Evolutionary conservation across 495 filamentous ascomycete genomes (phyloP).

Genomic region (Daldinia loculata): DNA sequence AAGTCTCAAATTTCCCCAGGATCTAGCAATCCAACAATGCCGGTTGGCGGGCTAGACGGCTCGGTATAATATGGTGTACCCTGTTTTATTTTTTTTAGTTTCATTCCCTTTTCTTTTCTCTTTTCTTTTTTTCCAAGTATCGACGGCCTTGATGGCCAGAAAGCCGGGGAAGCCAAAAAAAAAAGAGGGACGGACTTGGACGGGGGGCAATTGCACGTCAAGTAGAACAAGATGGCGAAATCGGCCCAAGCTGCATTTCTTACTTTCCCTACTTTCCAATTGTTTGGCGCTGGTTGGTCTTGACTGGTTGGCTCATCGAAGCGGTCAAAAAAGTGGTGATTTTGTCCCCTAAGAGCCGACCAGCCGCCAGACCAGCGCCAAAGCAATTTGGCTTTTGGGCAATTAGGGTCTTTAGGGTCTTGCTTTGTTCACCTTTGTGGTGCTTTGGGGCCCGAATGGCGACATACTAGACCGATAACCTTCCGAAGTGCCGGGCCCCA

Average conservation of each 20-base stretch:
- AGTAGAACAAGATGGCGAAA: slow-evolving; percentile 36
- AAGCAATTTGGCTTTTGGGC: slow-evolving; percentile 6
- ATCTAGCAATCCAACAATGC: background rate
- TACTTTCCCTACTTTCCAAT: slow-evolving; percentile 4
- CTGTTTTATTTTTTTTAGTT: background rate
- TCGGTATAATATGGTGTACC: background rate
- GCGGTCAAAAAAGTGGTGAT: slow-evolving; percentile 36
- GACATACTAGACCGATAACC: slow-evolving; percentile 41
- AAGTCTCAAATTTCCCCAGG: background rate
- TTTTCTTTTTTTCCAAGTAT: background rate
- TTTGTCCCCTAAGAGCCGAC: slow-evolving; percentile 6
- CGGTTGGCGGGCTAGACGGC: background rate
- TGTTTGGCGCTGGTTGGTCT: slow-evolving; percentile 11
- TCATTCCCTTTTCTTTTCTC: background rate
- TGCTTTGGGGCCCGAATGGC: slow-evolving; percentile 39
- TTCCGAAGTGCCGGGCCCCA: slow-evolving; percentile 31
- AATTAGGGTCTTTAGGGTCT: slow-evolving; percentile 20
- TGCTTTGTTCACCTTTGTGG: slow-evolving; percentile 26
- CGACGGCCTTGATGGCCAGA: background rate
- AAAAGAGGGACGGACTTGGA: background rate
- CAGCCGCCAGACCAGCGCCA: slow-evolving; percentile 23
- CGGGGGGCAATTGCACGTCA: slow-evolving; percentile 18
- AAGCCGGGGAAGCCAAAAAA: background rate
- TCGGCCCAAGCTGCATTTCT: slow-evolving; percentile 27
- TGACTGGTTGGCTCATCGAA: slow-evolving; percentile 12